A percentile compares a stretch with the other conserved stretches of the same genome.
Conservation (phyloP, 2,329 filamentous ascomycete species). For the Pseudogymnoascus sp. region DNA sequence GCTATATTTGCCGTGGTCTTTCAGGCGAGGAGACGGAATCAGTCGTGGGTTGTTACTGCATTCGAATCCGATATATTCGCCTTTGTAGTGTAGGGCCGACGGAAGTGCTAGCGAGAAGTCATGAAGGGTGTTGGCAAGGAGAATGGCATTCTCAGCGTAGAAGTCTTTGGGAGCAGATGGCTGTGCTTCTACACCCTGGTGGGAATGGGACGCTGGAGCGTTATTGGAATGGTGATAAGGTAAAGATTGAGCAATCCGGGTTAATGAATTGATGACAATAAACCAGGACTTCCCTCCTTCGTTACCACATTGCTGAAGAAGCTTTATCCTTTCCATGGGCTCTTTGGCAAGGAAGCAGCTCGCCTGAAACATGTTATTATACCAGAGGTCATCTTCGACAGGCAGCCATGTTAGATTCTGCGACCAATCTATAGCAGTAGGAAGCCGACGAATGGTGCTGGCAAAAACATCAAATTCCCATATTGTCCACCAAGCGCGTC, state of each 20-base stretch:
- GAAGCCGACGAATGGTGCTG: slow-evolving; percentile 31
- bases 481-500: slow-evolving; percentile 34
- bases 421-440: slow-evolving; percentile 30
- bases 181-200: neutral
- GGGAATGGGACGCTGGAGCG: neutral
- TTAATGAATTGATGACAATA: slow-evolving; percentile 32
- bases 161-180: neutral
- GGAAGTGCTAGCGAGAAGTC: slow-evolving; percentile 14
- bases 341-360: slow-evolving; percentile 28
- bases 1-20: slow-evolving; percentile 12
- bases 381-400: slow-evolving; percentile 30
- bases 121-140: slow-evolving; percentile 13
- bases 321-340: slow-evolving; percentile 27
- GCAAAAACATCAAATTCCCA: slow-evolving; percentile 38
- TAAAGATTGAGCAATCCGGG: slow-evolving; percentile 31
- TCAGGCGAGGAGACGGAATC: slow-evolving; percentile 1
- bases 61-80: slow-evolving; percentile 12
- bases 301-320: slow-evolving; percentile 26
- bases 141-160: neutral
- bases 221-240: slow-evolving; percentile 13
- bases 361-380: slow-evolving; percentile 17
- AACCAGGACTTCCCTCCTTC: slow-evolving; percentile 32
- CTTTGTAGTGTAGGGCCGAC: slow-evolving; percentile 2
- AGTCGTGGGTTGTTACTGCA: neutral
- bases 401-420: slow-evolving; percentile 31